phyloP scores from a whole-genome alignment of 352 stramenopile genomes.

The Phytophthora tubulina region DNA sequence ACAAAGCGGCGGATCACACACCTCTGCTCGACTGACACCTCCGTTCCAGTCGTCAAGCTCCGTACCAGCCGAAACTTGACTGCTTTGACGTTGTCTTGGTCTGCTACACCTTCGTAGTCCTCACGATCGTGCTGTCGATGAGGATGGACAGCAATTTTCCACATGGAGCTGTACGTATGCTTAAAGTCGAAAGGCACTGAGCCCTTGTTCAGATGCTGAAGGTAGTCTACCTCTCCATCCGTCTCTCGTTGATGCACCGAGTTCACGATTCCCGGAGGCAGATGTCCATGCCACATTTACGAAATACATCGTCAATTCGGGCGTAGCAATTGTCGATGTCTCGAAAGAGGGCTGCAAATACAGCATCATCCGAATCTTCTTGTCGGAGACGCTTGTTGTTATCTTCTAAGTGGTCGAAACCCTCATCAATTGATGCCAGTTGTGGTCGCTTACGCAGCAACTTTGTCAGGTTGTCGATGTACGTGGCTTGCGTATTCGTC shows the following conservation, averaged over 20 bases:
- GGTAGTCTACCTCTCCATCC: constrained; percentile 11
- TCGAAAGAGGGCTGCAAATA: constrained; percentile 3
- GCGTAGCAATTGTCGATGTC: constrained; percentile 18
- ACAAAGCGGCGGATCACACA: constrained; percentile 7
- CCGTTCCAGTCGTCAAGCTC: background rate
- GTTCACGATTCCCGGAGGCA: background rate
- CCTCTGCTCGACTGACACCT: constrained; percentile 6
- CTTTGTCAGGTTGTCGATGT: constrained; percentile 13
- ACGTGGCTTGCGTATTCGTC: constrained; percentile 3
- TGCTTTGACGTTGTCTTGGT: background rate
- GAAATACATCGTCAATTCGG: constrained; percentile 7
- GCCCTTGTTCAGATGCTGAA: constrained; percentile 12
- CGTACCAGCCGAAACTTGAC: constrained; percentile 6
- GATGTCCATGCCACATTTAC: constrained; percentile 7
- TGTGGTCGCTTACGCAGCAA: background rate
- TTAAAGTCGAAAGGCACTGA: constrained; percentile 15
- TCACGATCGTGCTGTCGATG: constrained; percentile 19
- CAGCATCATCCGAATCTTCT: background rate
- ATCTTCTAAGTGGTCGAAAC: too few species aligned
- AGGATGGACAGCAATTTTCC: constrained; percentile 5
- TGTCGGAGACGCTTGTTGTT: too few species aligned
- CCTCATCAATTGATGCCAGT: too few species aligned
- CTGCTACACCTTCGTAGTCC: background rate
- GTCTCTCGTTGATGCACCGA: constrained; percentile 1
- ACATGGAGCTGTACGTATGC: background rate